Evolutionary conservation across 106 monocot species (phyloP).

Genomic region (Iris macrosiphon): DNA sequence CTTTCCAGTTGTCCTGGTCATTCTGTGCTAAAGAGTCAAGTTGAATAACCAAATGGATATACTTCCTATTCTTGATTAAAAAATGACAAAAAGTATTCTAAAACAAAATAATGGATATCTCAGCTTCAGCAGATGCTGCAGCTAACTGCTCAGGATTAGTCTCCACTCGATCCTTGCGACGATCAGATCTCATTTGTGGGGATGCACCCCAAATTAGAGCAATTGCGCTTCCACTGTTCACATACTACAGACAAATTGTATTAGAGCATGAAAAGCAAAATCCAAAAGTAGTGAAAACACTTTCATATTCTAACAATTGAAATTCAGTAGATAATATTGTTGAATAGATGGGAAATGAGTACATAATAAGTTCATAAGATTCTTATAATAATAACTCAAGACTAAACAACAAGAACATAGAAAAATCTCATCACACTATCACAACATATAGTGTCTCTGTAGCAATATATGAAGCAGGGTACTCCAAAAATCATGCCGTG

Average conservation of each 20-base stretch:
- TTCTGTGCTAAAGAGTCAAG: slow-evolving; percentile 68
- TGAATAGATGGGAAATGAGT: too few relatives aligned
- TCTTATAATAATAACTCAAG: too few relatives aligned
- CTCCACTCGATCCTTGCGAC: slow-evolving; percentile 93
- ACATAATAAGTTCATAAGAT: too few relatives aligned
- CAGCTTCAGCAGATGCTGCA: slow-evolving; percentile 89
- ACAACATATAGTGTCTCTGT: too few relatives aligned
- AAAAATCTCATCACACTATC: too few relatives aligned
- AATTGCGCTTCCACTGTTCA: slow-evolving; percentile 32
- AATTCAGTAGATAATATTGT: too few relatives aligned
- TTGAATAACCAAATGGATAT: slow-evolving; percentile 5
- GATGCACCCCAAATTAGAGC: slow-evolving; percentile 95
- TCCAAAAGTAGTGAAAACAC: background rate
- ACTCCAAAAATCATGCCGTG: too few relatives aligned
- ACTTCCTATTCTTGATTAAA: background rate
- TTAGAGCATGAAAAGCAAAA: background rate
- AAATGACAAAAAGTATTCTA: background rate
- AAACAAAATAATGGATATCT: slow-evolving; percentile 63
- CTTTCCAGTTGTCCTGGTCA: slow-evolving; percentile 64
- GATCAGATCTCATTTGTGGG: slow-evolving; percentile 88
- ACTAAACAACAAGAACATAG: too few relatives aligned
- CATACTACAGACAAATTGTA: slow-evolving; percentile 18
- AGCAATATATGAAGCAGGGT: too few relatives aligned
- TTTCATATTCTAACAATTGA: too few relatives aligned
- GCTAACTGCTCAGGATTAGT: slow-evolving; percentile 87